Evolutionary conservation across 495 filamentous ascomycete genomes (phyloP), one percentile per base, ranked within the genome.

Genomic region (Aspergillus haitiensis): DNA sequence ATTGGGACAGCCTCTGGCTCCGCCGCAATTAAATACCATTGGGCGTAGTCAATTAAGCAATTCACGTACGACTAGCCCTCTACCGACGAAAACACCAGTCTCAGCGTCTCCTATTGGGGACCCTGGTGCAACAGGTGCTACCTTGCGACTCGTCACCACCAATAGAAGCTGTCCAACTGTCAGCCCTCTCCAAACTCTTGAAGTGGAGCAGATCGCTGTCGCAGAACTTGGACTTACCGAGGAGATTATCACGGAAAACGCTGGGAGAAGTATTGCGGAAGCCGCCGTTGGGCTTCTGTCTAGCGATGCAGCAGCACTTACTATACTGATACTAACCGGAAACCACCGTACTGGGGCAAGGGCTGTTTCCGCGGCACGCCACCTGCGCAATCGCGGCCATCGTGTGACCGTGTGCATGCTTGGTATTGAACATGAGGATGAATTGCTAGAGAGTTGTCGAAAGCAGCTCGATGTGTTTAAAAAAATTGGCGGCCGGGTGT

Each of bases 191-290:
- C 91, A 93, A 66, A 93, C 95, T 78, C 83, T 93, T 35, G 92
- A 93, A 60, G 82, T 97, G 27, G 94, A 98, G 72, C 91, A 92
- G 63, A 86, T 93, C 53, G 90, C 92, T 0, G 85, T 89, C 42
- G 82, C 85, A 27, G 91, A 96, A 60, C 84, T 94, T 60, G 91
- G 91, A 5, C 76, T 98, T 45, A 88, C 88, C 0, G 90, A 93
- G 67, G 90, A 94, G 52, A 87, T 97, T 67, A 88, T 97, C 72
- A 87, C 91, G 0, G 94, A 97, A 67, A 96, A 93, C 68, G 89
- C 92, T 0, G 93, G 89, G 9, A 84, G 93, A 16, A 88, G 91
- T 46, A 91, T 98, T 64, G 91, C 91, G 1, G 87, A 95, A 67
- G 87, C 91, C 32, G 88, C 88, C 4, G 81, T 96, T 59, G 78